Conservation (phyloP, 345 rosid species). For the Eucalyptus marginata region DNA sequence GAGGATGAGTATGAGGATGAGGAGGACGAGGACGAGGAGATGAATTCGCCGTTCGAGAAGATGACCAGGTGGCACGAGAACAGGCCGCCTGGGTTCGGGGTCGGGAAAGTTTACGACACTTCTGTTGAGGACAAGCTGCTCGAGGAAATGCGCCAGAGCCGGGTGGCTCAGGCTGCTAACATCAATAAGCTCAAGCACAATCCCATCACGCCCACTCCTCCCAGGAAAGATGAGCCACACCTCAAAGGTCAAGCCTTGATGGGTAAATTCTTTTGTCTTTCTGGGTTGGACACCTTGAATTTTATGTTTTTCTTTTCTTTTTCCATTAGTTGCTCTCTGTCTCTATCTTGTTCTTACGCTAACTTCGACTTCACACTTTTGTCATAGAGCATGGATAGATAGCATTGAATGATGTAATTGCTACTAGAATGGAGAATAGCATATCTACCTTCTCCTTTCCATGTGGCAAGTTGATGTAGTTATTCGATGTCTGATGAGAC, state of each 20-base stretch:
- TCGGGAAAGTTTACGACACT: slow-evolving; percentile 62
- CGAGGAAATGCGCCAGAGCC: slow-evolving; percentile 59
- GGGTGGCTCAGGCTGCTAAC: slow-evolving; percentile 59
- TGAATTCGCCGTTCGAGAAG: slow-evolving; percentile 34
- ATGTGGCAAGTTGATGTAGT: neutral
- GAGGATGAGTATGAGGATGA: slow-evolving; percentile 6
- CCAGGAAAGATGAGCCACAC: slow-evolving; percentile 8
- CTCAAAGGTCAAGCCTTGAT: slow-evolving; percentile 16
- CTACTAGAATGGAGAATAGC: neutral
- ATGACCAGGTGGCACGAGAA: slow-evolving; percentile 66
- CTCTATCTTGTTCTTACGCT: neutral
- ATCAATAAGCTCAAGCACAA: slow-evolving; percentile 46
- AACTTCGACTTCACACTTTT: neutral
- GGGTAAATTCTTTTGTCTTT: neutral
- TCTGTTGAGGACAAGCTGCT: slow-evolving; percentile 67
- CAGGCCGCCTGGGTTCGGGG: slow-evolving; percentile 73
- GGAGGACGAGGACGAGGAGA: slow-evolving; percentile 5
- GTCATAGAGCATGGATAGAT: neutral
- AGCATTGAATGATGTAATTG: neutral
- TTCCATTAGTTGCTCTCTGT: neutral
- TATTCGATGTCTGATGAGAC: neutral
- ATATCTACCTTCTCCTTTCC: neutral
- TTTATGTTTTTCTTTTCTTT: neutral
- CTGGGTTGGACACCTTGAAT: neutral
- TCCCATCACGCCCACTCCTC: slow-evolving; percentile 12